These are phyloP conservation scores for Mangifera indica DNA, from an alignment of 345 rosid genomes.

Conservation along the genomic window DNA sequence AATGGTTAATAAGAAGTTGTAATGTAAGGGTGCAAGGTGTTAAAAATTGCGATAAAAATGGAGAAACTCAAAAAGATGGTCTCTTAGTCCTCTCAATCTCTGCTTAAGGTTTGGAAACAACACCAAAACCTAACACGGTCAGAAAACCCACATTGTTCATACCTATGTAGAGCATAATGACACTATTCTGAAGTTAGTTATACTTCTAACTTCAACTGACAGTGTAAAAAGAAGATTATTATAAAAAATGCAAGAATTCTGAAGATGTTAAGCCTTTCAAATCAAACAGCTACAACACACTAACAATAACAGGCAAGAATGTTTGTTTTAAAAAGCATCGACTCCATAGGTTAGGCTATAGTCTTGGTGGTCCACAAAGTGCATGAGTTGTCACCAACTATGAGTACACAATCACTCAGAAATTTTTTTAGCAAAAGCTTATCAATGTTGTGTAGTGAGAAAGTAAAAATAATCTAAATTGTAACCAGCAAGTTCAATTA, in stretches of 20 bases:
- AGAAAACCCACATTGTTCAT: background rate
- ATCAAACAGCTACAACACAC: background rate
- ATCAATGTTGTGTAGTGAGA: background rate
- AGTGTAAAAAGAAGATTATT: background rate
- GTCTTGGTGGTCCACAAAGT: background rate
- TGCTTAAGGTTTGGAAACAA: background rate
- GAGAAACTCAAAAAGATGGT: background rate
- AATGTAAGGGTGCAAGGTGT: background rate
- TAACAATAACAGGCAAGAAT: background rate
- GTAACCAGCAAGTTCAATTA: background rate
- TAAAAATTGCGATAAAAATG: background rate
- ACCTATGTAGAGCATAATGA: background rate
- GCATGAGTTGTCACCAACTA: background rate
- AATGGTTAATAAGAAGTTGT: conserved; percentile 1
- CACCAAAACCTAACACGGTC: background rate
- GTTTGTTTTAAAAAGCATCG: background rate
- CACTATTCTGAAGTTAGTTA: background rate
- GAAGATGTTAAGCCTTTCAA: too few relatives aligned
- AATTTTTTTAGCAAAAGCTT: background rate
- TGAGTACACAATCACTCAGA: background rate
- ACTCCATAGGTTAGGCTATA: background rate
- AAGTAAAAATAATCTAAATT: background rate
- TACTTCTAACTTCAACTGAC: background rate
- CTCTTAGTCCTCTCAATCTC: background rate
- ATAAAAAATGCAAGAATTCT: background rate